phyloP scores from a whole-genome alignment of 2,329 filamentous ascomycete genomes.

The Claviceps sorghi region DNA sequence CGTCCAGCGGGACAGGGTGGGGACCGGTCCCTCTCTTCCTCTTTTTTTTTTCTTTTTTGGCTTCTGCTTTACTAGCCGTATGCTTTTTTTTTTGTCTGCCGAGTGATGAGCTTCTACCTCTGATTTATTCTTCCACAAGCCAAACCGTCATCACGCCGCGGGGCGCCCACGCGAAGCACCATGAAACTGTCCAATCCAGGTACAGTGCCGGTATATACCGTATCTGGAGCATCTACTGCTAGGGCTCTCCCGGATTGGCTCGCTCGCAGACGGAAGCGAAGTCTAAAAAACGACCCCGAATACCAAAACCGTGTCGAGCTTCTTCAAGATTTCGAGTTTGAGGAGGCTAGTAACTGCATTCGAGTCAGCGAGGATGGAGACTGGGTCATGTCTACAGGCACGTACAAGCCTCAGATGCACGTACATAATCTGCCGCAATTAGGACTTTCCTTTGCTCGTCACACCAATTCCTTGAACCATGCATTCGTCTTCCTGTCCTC shows the following conservation, averaged over 20 bases:
- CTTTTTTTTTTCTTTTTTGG: neutral
- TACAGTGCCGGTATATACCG: conserved; percentile 81
- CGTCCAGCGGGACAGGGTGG: neutral
- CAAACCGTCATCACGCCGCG: neutral
- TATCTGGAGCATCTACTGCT: conserved; percentile 78
- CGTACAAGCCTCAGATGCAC: conserved; percentile 58
- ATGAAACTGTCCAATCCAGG: conserved; percentile 80
- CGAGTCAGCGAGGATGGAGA: conserved; percentile 88
- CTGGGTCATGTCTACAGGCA: conserved; percentile 91
- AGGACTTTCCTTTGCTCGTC: conserved; percentile 82
- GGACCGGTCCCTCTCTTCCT: too few relatives aligned
- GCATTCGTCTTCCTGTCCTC: conserved; percentile 77
- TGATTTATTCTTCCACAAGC: neutral
- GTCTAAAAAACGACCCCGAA: conserved; percentile 80
- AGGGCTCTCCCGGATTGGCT: conserved; percentile 92
- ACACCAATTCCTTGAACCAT: conserved; percentile 83
- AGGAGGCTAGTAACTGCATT: conserved; percentile 84
- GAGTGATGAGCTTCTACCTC: neutral
- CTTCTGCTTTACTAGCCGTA: neutral
- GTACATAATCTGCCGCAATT: conserved; percentile 90
- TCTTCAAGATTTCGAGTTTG: conserved; percentile 94
- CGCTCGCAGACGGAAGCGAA: conserved; percentile 73
- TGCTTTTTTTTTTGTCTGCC: neutral
- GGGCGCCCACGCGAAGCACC: neutral
- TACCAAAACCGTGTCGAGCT: conserved; percentile 90